Evolutionary conservation across 1,284 basidiomycete genomes (phyloP).

Genomic region (Ceratorhiza oryzae-sativae): DNA sequence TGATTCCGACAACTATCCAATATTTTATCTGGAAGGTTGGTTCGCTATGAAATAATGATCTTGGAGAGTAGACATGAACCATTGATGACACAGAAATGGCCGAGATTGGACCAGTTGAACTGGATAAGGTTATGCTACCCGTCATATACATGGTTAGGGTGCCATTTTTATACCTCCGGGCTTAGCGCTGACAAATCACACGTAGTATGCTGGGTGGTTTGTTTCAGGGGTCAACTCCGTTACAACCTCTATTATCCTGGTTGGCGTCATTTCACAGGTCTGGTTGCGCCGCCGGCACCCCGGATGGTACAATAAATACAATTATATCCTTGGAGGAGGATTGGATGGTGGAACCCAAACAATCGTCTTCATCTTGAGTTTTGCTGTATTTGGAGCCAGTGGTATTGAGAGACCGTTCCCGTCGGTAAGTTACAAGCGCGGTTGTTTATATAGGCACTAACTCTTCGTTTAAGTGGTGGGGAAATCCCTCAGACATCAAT

Average conservation of each 20-base stretch:
- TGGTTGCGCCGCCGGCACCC: constrained; percentile 67
- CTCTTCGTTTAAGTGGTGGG: constrained; percentile 56
- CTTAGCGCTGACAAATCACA: neutral
- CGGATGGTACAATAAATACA: constrained; percentile 67
- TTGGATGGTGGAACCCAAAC: constrained; percentile 72
- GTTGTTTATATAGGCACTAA: neutral
- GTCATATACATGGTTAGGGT: constrained; percentile 60
- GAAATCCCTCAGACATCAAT: constrained; percentile 61
- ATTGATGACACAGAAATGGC: constrained; percentile 54
- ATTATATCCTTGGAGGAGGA: constrained; percentile 71
- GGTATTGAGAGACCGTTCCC: constrained; percentile 63
- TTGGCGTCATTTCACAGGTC: constrained; percentile 64
- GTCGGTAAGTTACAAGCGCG: constrained; percentile 49
- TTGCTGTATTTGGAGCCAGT: constrained; percentile 71
- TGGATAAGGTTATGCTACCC: constrained; percentile 60
- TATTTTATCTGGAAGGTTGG: constrained; percentile 55
- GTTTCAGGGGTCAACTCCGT: constrained; percentile 64
- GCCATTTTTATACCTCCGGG: neutral
- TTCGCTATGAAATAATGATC: neutral
- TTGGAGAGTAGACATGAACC: neutral
- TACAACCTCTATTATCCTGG: constrained; percentile 58
- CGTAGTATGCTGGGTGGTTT: constrained; percentile 56
- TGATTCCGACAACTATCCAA: constrained; percentile 59
- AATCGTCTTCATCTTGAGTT: constrained; percentile 71
- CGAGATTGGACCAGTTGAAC: constrained; percentile 58